phyloP scores from a whole-genome alignment of 208 protist genomes.

The Trypanosoma mega region DNA sequence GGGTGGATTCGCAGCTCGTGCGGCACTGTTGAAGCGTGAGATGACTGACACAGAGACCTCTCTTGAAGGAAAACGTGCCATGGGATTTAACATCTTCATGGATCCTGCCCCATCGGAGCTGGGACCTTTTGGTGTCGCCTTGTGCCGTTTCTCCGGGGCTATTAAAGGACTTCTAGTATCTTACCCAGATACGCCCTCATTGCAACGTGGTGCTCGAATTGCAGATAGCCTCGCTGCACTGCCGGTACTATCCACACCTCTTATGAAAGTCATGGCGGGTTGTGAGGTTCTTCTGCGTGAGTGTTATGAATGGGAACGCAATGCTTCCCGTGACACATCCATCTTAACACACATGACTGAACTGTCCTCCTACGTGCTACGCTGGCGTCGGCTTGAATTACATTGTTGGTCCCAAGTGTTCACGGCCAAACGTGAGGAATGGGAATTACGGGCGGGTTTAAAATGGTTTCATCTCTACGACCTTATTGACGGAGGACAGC shows the following conservation, averaged over 20 bases:
- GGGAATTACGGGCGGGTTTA: conserved; percentile 55
- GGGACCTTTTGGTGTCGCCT: conserved; percentile 50
- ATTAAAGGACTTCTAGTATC: conserved; percentile 65
- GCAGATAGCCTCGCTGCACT: conserved; percentile 84
- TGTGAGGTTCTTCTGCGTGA: conserved; percentile 94
- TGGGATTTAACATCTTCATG: conserved; percentile 90
- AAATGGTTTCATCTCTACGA: conserved; percentile 84
- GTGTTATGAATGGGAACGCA: conserved; percentile 96
- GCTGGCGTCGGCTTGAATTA: conserved; percentile 97
- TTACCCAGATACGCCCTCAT: conserved; percentile 92
- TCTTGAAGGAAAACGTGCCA: conserved; percentile 45
- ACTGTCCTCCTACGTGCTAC: conserved; percentile 92
- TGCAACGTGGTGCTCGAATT: conserved; percentile 85
- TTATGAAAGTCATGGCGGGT: conserved; percentile 94
- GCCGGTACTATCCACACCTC: conserved; percentile 77
- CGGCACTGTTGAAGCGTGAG: conserved; percentile 39
- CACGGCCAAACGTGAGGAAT: conserved; percentile 74
- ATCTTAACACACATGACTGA: conserved; percentile 87
- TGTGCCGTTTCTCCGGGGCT: conserved; percentile 59
- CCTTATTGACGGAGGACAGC: conserved; percentile 35
- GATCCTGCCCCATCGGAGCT: conserved; percentile 88
- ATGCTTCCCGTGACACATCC: conserved; percentile 89
- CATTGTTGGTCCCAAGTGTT: conserved; percentile 94
- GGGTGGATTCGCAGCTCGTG: conserved; percentile 73
- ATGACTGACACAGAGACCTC: conserved; percentile 21